phyloP scores from a whole-genome alignment of 2,329 filamentous ascomycete species.

The Lizonia empirigonia region DNA sequence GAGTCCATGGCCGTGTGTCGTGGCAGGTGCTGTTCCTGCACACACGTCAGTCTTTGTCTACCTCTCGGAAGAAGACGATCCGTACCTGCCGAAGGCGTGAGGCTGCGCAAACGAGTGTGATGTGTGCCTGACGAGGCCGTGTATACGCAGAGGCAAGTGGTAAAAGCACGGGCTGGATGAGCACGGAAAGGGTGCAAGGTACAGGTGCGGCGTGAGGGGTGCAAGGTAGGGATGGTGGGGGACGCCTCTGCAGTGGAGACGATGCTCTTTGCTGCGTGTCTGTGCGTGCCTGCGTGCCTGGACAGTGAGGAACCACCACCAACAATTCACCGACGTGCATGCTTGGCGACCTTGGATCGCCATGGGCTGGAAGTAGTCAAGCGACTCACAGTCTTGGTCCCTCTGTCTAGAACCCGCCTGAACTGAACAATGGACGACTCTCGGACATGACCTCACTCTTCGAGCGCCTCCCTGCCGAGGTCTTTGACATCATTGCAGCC shows the following conservation, averaged over 20 bases:
- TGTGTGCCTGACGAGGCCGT: slow-evolving; percentile 11
- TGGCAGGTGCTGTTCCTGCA: slow-evolving; percentile 9
- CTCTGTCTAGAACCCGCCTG: background rate
- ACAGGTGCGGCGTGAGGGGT: background rate
- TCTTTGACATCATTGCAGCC: slow-evolving; percentile 32
- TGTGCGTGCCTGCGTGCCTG: slow-evolving; percentile 3
- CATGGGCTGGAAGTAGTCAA: background rate
- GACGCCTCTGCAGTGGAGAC: slow-evolving; percentile 10
- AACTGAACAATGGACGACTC: slow-evolving; percentile 4
- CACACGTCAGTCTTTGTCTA: slow-evolving; percentile 10
- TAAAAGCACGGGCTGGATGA: background rate
- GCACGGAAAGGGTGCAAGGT: background rate
- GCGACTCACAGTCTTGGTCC: background rate
- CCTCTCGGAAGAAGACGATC: background rate
- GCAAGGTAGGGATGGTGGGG: slow-evolving; percentile 9
- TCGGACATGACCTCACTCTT: slow-evolving; percentile 31
- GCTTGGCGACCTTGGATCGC: background rate
- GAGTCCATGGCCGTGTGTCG: slow-evolving; percentile 42
- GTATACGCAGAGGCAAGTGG: background rate
- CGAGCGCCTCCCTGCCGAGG: slow-evolving; percentile 38
- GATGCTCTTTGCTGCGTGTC: slow-evolving; percentile 2
- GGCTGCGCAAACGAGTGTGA: slow-evolving; percentile 3
- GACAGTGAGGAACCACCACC: slow-evolving; percentile 3
- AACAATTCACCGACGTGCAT: background rate
- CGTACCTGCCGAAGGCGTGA: slow-evolving; percentile 9